Evolutionary conservation across 2,329 filamentous ascomycete genomes (phyloP), one percentile per base, ranked within the genome.

Genomic region (Microdochium trichocladiopsis): DNA sequence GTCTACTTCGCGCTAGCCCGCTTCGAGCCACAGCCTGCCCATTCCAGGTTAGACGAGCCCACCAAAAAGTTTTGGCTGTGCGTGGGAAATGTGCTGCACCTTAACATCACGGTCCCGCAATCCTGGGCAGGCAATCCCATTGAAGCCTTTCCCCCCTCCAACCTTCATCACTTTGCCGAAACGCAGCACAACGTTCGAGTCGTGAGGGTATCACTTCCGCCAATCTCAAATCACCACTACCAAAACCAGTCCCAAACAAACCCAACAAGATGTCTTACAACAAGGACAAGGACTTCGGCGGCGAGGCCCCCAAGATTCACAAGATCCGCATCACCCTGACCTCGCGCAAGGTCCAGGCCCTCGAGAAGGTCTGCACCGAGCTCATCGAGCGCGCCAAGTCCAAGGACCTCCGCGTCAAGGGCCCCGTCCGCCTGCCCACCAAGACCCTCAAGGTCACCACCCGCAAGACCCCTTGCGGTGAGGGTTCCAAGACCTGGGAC

Each of bases 401-500:
- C 82, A 99, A 99, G 92, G 91, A 95, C 73, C 89, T 99, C 70
- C 88, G 88, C 73, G 90, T 95, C 80, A 97, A 97, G 88, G 93
- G 94, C 70, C 91, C 93, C 72, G 93, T 97, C 76, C 91, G 93
- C 71, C 88, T 96, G 69, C 91, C 94, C 68, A 96, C 92, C 81
- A 96, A 96, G 87, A 90, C 84, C 74, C 84, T 97, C 69, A 90
- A 94, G 83, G 85, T 96, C 82, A 90, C 89, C 73, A 96, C 94
- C 82, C 88, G 94, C 72, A 99, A 99, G 88, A 97, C 94, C 62
- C 94, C 94, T 74, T 94, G 89, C 79, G 94, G 94, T 88, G 94
- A 99, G 86, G 94, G 94, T 80, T 95, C 88, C 77, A 99, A 99
- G 90, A 99, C 94, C 72, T 99, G 94, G 94, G 94, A 97, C 75